Percentiles rank a stretch among this genome's conserved stretches.
phyloP scores from a whole-genome alignment of 192 early-diverging fungal species.

The Podila epicladia region DNA sequence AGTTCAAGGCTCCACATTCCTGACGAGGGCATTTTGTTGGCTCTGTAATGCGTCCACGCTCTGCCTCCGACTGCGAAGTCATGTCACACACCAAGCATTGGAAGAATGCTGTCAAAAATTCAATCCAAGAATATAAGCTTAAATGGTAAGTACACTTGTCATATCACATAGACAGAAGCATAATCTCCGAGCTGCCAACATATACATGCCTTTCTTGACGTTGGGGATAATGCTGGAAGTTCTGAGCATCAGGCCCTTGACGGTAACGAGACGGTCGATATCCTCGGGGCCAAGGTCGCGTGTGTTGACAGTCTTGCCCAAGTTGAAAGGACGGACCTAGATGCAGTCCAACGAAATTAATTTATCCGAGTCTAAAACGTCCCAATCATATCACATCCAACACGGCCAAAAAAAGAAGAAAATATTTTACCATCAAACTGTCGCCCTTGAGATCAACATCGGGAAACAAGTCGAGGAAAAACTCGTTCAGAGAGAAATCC shows the following conservation, averaged over 20 bases:
- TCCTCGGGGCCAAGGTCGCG: constrained; percentile 95
- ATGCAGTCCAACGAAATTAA: background rate
- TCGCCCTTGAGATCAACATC: constrained; percentile 68
- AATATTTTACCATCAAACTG: constrained; percentile 61
- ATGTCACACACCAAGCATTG: constrained; percentile 92
- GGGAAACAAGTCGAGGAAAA: constrained; percentile 74
- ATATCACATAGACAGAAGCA: background rate
- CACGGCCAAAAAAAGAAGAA: background rate
- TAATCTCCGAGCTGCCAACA: background rate
- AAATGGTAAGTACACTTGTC: background rate
- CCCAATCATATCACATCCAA: background rate
- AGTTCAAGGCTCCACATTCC: constrained; percentile 82
- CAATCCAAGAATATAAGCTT: background rate
- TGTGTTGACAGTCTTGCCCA: constrained; percentile 83
- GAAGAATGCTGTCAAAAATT: constrained; percentile 78
- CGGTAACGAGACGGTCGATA: constrained; percentile 95
- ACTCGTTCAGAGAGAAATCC: constrained; percentile 87
- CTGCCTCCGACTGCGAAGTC: constrained; percentile 77
- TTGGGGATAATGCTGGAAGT: constrained; percentile 94
- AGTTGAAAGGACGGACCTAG: constrained; percentile 89
- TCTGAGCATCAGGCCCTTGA: constrained; percentile 95
- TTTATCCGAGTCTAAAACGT: background rate
- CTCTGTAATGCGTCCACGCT: constrained; percentile 89
- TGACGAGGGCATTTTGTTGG: constrained; percentile 84
- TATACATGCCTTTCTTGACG: constrained; percentile 74